A percentile compares a stretch with the other conserved stretches of the same genome.
Evolutionary conservation across 2,329 filamentous ascomycete species (phyloP).

Genomic region (Trichothecium sympodiale): DNA sequence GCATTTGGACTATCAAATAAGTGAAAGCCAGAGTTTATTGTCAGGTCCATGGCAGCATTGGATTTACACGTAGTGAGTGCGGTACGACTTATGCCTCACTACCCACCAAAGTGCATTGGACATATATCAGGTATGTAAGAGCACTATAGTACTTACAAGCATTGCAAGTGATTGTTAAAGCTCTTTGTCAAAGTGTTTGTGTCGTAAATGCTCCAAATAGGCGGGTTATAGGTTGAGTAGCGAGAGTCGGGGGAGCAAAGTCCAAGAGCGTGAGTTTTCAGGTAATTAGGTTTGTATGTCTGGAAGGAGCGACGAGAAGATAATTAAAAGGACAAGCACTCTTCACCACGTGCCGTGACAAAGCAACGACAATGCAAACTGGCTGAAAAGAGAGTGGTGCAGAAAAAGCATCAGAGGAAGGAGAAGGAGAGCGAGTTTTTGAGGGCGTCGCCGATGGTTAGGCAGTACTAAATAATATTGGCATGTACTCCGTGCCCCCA

Average conservation of each 20-base stretch:
- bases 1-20: too few species aligned
- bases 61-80: too few species aligned
- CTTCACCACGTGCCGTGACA: too few species aligned
- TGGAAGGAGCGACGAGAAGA: conserved; percentile 12
- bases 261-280: not conserved
- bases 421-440: not conserved
- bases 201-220: conserved; percentile 1
- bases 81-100: too few species aligned
- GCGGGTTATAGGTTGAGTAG: conserved; percentile 1
- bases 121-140: too few species aligned
- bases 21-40: too few species aligned
- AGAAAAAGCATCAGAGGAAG: not conserved
- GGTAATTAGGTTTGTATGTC: not conserved
- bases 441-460: not conserved
- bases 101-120: too few species aligned
- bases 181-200: not conserved
- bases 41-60: too few species aligned
- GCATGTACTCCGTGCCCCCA: too few species aligned
- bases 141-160: too few species aligned
- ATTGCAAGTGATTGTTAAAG: too few species aligned
- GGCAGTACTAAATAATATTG: too few species aligned
- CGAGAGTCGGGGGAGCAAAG: conserved; percentile 1
- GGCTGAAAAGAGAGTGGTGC: not conserved
- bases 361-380: not conserved
- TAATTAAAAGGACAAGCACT: conserved; percentile 2